phyloP scores from a whole-genome alignment of 2,329 filamentous ascomycete species.

The Fusarium tupiense region DNA sequence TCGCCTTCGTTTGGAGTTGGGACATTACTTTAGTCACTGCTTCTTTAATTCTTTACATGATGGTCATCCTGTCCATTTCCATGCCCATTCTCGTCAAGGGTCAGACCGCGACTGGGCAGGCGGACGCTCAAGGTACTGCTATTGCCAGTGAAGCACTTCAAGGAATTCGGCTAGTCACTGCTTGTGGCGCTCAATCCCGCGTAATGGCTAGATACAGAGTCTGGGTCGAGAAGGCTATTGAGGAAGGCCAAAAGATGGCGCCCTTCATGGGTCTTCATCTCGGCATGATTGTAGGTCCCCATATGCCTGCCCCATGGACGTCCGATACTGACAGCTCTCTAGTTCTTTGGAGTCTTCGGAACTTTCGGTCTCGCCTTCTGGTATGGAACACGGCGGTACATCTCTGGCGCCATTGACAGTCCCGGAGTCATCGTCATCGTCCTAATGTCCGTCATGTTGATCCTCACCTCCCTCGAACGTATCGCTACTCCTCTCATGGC shows the following conservation, averaged over 20 bases:
- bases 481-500: constrained; percentile 54
- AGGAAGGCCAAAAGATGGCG: constrained; percentile 48
- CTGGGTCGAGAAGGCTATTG: constrained; percentile 51
- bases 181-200: constrained; percentile 54
- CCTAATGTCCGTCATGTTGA: constrained; percentile 52
- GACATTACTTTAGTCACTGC: constrained; percentile 62
- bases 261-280: constrained; percentile 29
- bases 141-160: constrained; percentile 56
- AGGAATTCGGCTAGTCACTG: constrained; percentile 55
- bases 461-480: constrained; percentile 48
- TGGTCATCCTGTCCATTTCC: constrained; percentile 43
- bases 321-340: neutral
- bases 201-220: constrained; percentile 50
- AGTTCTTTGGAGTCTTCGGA: constrained; percentile 48
- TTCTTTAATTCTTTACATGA: constrained; percentile 56
- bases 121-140: constrained; percentile 50
- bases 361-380: constrained; percentile 56
- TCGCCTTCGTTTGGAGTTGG: constrained; percentile 64
- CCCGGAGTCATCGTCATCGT: constrained; percentile 52
- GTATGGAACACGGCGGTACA: constrained; percentile 53
- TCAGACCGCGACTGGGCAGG: constrained; percentile 27
- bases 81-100: constrained; percentile 36
- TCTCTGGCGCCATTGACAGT: constrained; percentile 46
- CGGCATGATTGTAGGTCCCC: constrained; percentile 18
- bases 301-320: neutral